Evolutionary conservation across 805 yeast genomes (phyloP), one percentile per base, ranked within the genome.

Genomic region (Vanderwaltozyma verrucispora): DNA sequence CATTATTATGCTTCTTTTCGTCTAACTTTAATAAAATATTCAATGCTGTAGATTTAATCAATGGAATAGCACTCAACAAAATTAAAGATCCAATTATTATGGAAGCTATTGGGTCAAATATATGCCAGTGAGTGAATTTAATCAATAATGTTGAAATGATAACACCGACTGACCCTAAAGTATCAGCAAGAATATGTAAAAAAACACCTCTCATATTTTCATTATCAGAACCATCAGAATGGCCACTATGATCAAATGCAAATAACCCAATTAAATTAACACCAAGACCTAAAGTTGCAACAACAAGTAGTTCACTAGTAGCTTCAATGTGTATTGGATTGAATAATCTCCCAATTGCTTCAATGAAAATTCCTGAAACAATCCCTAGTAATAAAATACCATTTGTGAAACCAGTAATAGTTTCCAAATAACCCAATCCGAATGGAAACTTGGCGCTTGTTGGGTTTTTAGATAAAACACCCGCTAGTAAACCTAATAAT

Each of bases 161-260:
- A 14, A 94, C 99, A 6, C 97, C 97, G 0, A 88, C 94, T 0
- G 97, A 89, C 0, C 99, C 99, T 29, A 92, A 64, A 0, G 97
- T 88, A 51, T 92, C 99, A 0, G 99, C 99, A 32, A 92, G 56
- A 23, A 92, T 83, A 50, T 92, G 99, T 32, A 92, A 64, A 51
- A 92, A 92, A 5, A 92, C 85, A 12, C 99, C 99, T 40, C 80
- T 77, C 94, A 89, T 83, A 56, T 89, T 89, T 30, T 74, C 79
- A 47, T 75, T 72, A 33, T 47, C 32, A 13, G 53, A 43, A 28
- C 61, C 62, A 14, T 48, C 54, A 25, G 65, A 68, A 26, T 59
- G 71, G 46, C 78, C 85, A 2, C 88, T 92, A 54, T 86, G 96
- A 51, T 84, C 87, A 58, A 94, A 89, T 2, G 96, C 96, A 59